phyloP scores from a whole-genome alignment of 345 rosid species.

The Litchi chinensis region DNA sequence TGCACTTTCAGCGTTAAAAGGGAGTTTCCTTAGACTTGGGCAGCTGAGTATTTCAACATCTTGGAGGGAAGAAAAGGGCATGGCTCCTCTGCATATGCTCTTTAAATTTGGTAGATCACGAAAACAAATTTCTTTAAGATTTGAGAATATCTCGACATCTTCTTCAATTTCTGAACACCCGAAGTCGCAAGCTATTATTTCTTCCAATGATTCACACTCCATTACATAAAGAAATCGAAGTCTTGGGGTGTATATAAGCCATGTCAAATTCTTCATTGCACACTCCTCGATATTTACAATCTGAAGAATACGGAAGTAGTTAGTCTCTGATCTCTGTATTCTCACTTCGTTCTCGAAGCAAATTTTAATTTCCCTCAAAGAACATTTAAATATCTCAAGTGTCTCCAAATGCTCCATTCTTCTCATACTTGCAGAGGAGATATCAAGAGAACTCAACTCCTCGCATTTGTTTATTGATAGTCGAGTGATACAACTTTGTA shows the following conservation, averaged over 20 bases:
- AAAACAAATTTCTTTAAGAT: not conserved
- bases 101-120: not conserved
- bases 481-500: not conserved
- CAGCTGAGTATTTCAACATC: not conserved
- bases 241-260: not conserved
- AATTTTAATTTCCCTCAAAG: not conserved
- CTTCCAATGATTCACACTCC: not conserved
- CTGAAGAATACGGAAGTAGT: not conserved
- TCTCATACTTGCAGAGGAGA: not conserved
- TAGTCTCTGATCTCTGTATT: not conserved
- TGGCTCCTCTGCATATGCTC: not conserved
- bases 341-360: not conserved
- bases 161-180: not conserved
- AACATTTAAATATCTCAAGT: accelerated
- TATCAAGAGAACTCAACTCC: not conserved
- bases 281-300: accelerated
- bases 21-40: not conserved
- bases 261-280: not conserved
- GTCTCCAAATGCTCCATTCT: not conserved
- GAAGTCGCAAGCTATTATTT: not conserved
- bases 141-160: not conserved
- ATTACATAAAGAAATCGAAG: not conserved
- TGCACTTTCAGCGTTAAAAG: not conserved
- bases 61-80: not conserved
- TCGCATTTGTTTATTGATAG: not conserved